These are phyloP conservation scores for Dacryopinax spathularia DNA, from an alignment of 768 basidiomycete species.

Conservation along the genomic window DNA sequence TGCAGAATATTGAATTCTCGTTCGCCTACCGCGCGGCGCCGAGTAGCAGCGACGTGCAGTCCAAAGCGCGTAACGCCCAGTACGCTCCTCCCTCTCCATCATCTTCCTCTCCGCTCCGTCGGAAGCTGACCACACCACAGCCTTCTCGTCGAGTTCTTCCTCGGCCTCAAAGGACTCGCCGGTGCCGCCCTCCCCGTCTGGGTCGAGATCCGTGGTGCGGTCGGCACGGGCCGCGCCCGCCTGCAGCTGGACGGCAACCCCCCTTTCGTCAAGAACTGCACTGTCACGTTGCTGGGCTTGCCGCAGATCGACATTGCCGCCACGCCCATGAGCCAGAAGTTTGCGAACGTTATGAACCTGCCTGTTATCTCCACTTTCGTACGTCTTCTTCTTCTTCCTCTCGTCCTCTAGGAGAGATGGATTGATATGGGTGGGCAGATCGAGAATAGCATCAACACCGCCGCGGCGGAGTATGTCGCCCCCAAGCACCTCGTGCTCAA, in stretches of 20 bases:
- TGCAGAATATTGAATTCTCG: background rate
- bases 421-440: background rate
- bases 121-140: background rate
- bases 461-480: conserved; percentile 6
- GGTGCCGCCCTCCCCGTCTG: conserved; percentile 3
- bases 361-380: background rate
- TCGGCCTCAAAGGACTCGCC: conserved; percentile 7
- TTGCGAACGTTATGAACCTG: background rate
- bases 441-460: conserved; percentile 5
- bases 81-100: background rate
- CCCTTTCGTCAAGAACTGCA: conserved; percentile 6
- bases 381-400: background rate
- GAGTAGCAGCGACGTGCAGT: background rate
- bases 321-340: conserved; percentile 7
- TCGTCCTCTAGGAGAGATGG: background rate
- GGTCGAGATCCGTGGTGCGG: conserved; percentile 5
- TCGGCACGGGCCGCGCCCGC: conserved; percentile 3
- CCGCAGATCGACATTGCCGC: conserved; percentile 5
- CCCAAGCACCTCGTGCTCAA: conserved; percentile 6
- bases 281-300: conserved; percentile 4
- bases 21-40: conserved; percentile 8
- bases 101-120: no score
- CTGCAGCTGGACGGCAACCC: conserved; percentile 4
- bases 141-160: conserved; percentile 6
- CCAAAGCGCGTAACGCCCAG: conserved; percentile 5